Base-by-base conservation (phyloP, 768 basidiomycete species). In the Hygrocybe punicea region DNA sequence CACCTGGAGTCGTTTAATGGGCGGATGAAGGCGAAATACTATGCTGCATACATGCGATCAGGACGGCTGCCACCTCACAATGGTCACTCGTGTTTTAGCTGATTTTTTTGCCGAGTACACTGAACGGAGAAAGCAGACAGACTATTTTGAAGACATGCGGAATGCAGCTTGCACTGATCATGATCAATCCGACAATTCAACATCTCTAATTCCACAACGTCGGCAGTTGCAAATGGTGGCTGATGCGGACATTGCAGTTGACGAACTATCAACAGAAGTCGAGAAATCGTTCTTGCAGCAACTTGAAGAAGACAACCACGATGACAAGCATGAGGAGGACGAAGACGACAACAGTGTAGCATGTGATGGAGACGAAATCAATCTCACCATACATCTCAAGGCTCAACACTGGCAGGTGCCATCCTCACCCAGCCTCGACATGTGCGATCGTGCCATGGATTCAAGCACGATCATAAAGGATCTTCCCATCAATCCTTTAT, bases 1-100 rank as follows among this genome's bases (percentile, higher is more conserved):
- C 68, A 65, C 44, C 66, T 75, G 2, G 74, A 75, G 59, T 70
- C 68, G 0, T 72, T 72, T 58, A 74, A 75, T 52, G 69, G 71
- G 1, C 62, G 60, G 17, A 55, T 71, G 42, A 74, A 74, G 56
- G 54, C 53, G 4, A 64, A 60, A 37, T 69, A 71, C 57, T 69
- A 56, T 51, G 40, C 47, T 14, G 60, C 62, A 16, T 68, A 66
- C 46, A 57, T 56, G 21, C 67, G 63, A 50, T 64, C 55, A 42
- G 60, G 66, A 34, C 56, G 62, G 23, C 57, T 58, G 23, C 57
- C 58, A 14, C 23, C 23, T 29, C 14, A 36, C 51, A 9, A 17
- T 62, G 24, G 42, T 36, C 51, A 59, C 58, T 40, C 45, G 36
- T 44, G 55, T 56, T 24, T 50, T 62, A 11, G 55, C 58, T 45